phyloP scores from a whole-genome alignment of 129 eudicot species.

The Smallanthus sonchifolius region DNA sequence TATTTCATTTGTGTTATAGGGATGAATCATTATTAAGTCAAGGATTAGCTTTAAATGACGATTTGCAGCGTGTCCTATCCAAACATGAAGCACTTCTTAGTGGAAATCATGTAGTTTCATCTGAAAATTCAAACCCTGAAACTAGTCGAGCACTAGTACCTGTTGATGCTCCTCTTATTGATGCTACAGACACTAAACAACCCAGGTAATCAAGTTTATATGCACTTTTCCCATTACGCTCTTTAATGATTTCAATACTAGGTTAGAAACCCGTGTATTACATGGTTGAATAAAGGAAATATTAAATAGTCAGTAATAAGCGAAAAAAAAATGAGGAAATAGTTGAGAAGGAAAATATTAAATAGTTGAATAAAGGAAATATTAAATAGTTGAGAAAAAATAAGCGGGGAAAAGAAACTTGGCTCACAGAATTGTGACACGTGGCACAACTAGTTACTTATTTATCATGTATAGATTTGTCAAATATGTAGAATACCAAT shows the following conservation, averaged over 20 bases:
- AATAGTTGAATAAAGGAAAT: too few relatives aligned
- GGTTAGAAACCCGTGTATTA: too few relatives aligned
- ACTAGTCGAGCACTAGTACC: slow-evolving; percentile 44
- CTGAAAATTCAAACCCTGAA: slow-evolving; percentile 43
- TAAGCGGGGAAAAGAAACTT: too few relatives aligned
- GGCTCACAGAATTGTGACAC: too few relatives aligned
- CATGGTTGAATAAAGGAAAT: too few relatives aligned
- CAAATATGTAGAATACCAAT: not conserved
- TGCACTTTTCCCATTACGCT: not conserved
- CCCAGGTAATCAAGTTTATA: slow-evolving; percentile 41
- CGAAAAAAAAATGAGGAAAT: too few relatives aligned
- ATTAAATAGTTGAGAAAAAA: too few relatives aligned
- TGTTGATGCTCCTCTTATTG: slow-evolving; percentile 69
- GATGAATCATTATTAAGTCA: slow-evolving; percentile 85
- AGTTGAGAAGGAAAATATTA: too few relatives aligned
- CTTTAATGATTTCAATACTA: not conserved
- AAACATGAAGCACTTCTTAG: slow-evolving; percentile 77
- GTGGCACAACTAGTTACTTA: too few relatives aligned
- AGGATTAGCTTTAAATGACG: slow-evolving; percentile 94
- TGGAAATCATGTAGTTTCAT: slow-evolving; percentile 25
- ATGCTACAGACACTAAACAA: slow-evolving; percentile 54
- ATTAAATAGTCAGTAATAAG: too few relatives aligned
- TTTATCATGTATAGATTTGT: not conserved
- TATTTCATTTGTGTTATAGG: slow-evolving; percentile 30
- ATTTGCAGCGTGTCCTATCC: slow-evolving; percentile 66